These are phyloP conservation scores for Sodiomyces alkalinus DNA, from an alignment of 2,329 filamentous ascomycete species.

Conservation along the genomic window DNA sequence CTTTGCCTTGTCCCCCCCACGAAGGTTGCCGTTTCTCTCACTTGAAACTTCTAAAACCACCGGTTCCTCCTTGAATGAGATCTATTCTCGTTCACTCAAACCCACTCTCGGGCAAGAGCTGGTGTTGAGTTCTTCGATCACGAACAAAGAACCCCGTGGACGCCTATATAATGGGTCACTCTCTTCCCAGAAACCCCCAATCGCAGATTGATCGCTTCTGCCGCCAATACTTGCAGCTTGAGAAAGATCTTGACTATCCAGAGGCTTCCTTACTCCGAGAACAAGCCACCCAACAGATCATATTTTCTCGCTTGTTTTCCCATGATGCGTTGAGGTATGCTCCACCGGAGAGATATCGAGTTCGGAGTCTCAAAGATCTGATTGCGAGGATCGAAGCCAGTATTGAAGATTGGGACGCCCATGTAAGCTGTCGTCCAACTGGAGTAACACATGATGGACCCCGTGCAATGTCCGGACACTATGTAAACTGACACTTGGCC, in stretches of 20 bases:
- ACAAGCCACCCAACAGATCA: slow-evolving; percentile 45
- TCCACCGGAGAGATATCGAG: slow-evolving; percentile 56
- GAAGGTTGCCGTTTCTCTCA: too few relatives aligned
- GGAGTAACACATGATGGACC: slow-evolving; percentile 1
- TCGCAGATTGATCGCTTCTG: slow-evolving; percentile 35
- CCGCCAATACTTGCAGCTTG: slow-evolving; percentile 67
- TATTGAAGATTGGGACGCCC: slow-evolving; percentile 68
- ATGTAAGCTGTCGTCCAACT: slow-evolving; percentile 52
- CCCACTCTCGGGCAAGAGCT: too few relatives aligned
- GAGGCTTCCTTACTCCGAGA: slow-evolving; percentile 39
- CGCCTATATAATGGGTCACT: too few relatives aligned
- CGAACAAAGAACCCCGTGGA: too few relatives aligned
- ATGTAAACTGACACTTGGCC: too few relatives aligned
- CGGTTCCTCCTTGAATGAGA: too few relatives aligned
- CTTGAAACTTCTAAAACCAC: too few relatives aligned
- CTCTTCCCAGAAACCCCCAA: neutral
- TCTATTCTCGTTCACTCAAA: too few relatives aligned
- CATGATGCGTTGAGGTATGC: slow-evolving; percentile 35
- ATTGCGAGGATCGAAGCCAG: slow-evolving; percentile 54
- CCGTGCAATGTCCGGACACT: too few relatives aligned
- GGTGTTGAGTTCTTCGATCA: too few relatives aligned
- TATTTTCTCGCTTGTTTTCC: slow-evolving; percentile 55
- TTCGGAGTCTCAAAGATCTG: slow-evolving; percentile 54
- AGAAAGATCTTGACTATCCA: slow-evolving; percentile 50
- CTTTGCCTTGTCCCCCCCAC: too few relatives aligned